Conservation (phyloP, 139 green algal genomes). For the Ulvella scutata region DNA sequence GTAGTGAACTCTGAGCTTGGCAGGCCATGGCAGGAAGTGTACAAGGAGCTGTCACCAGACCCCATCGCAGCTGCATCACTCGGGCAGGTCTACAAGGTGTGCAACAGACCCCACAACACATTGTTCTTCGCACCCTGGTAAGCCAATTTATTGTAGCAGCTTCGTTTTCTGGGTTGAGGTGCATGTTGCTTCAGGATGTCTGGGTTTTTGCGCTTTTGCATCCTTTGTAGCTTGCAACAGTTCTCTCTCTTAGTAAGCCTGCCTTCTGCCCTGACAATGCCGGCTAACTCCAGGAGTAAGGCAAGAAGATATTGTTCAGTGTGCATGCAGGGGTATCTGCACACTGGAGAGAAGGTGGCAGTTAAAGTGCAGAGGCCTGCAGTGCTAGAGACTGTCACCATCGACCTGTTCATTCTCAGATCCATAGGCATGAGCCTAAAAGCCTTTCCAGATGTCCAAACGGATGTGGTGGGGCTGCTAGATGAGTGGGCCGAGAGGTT, state of each 20-base stretch:
- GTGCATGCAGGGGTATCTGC: slow-evolving; percentile 33
- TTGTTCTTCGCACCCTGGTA: no score
- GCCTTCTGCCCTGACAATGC: no score
- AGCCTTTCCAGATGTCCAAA: slow-evolving; percentile 22
- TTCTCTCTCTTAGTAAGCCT: background rate
- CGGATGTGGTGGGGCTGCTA: slow-evolving; percentile 87
- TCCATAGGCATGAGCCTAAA: slow-evolving; percentile 43
- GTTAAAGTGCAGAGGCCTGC: slow-evolving; percentile 92
- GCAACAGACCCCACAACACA: no score
- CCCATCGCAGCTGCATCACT: slow-evolving; percentile 83
- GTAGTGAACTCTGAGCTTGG: slow-evolving; percentile 70
- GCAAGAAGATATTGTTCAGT: background rate
- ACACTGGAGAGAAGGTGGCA: slow-evolving; percentile 70
- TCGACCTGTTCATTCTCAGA: slow-evolving; percentile 89
- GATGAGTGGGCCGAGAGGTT: slow-evolving; percentile 95
- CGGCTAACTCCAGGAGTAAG: no score
- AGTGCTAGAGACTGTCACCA: slow-evolving; percentile 87
- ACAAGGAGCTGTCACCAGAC: slow-evolving; percentile 61
- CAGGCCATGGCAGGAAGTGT: slow-evolving; percentile 65
- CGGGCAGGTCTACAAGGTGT: slow-evolving; percentile 44
- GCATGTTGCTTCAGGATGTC: no score
- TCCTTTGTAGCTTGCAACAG: background rate
- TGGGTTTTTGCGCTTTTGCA: background rate
- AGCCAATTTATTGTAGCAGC: no score
- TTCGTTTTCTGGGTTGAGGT: no score